Percentiles rank a stretch among this genome's conserved stretches.
Evolutionary conservation across 495 filamentous ascomycete species (phyloP).

Genomic region (Podospora comata): DNA sequence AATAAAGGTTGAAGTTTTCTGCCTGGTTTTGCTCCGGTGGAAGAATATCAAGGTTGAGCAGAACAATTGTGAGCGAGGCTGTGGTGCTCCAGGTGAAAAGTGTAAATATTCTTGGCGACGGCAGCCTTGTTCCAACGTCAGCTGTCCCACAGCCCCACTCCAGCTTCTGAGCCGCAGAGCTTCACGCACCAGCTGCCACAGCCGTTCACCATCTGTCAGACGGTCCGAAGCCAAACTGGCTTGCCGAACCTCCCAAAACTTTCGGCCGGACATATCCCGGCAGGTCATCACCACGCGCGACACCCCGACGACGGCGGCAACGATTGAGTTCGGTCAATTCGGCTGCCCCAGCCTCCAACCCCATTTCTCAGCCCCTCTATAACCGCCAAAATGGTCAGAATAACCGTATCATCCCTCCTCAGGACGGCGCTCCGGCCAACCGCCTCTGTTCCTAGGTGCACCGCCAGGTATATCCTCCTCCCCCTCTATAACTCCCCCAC

Average conservation of each 20-base stretch:
- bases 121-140: neutral
- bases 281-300: neutral
- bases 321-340: neutral
- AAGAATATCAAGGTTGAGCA: neutral
- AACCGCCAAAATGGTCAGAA: neutral
- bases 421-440: neutral
- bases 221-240: neutral
- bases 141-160: neutral
- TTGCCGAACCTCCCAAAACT: neutral
- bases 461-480: neutral
- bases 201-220: neutral
- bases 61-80: neutral
- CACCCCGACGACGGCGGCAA: neutral
- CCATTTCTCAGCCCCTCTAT: neutral
- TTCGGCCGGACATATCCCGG: neutral
- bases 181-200: neutral
- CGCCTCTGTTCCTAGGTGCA: neutral
- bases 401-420: neutral
- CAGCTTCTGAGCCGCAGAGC: neutral
- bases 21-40: neutral
- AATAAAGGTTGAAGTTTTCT: neutral
- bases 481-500: neutral
- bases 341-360: neutral
- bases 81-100: neutral
- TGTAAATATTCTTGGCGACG: conserved; percentile 14